These are phyloP conservation scores for Trametes elegans DNA, from an alignment of 768 basidiomycete species.

Conservation along the genomic window DNA sequence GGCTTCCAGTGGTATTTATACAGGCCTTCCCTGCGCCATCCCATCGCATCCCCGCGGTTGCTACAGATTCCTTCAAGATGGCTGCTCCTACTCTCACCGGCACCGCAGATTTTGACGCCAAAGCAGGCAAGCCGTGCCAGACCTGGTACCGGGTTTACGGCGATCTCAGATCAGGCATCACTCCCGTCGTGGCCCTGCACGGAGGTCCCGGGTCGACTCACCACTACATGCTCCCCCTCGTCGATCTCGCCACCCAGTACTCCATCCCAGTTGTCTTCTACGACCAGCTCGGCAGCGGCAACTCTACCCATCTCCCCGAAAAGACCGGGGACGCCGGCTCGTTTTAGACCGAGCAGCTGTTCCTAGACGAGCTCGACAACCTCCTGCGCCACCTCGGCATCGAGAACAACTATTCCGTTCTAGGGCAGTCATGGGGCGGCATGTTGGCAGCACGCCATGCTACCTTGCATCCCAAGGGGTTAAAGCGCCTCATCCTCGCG, in stretches of 20 bases:
- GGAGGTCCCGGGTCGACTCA: conserved; percentile 47
- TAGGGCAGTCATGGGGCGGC: conserved; percentile 61
- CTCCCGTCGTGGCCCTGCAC: conserved; percentile 43
- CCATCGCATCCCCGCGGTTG: no score
- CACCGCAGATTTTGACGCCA: conserved; percentile 14
- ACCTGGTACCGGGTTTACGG: conserved; percentile 47
- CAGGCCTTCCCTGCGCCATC: no score
- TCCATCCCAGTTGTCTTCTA: conserved; percentile 47
- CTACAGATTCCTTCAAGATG: no score
- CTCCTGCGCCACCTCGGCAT: conserved; percentile 43
- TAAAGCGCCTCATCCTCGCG: conserved; percentile 33
- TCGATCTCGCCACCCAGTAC: conserved; percentile 30
- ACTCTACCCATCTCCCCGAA: conserved; percentile 42
- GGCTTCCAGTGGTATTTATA: no score
- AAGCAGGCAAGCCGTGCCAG: conserved; percentile 30
- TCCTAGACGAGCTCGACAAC: conserved; percentile 53
- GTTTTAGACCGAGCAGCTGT: conserved; percentile 49
- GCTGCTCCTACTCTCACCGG: conserved; percentile 10
- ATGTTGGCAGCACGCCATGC: conserved; percentile 46
- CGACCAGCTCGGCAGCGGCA: conserved; percentile 48
- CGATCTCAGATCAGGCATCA: conserved; percentile 32
- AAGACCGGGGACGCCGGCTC: conserved; percentile 26
- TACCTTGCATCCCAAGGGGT: conserved; percentile 37
- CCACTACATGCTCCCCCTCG: conserved; percentile 39
- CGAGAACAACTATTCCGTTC: conserved; percentile 38